These are phyloP conservation scores for Beauveria medogensis DNA, from an alignment of 2,329 filamentous ascomycete species.

Conservation along the genomic window DNA sequence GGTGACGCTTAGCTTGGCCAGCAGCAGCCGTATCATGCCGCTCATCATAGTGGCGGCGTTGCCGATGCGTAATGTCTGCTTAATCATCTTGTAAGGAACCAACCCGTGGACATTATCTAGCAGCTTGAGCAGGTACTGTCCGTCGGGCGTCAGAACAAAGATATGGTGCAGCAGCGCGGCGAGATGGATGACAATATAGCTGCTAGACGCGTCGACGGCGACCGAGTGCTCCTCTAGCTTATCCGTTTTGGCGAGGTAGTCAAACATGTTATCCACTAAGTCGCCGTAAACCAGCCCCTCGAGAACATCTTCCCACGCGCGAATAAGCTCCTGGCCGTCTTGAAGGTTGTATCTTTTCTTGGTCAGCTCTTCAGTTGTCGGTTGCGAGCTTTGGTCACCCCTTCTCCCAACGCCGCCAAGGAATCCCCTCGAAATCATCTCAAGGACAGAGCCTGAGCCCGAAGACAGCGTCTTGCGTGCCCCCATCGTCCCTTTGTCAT, in stretches of 20 bases:
- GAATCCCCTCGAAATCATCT: conserved; percentile 58
- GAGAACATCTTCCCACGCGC: conserved; percentile 60
- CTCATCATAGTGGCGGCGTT: conserved; percentile 79
- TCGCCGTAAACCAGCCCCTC: conserved; percentile 61
- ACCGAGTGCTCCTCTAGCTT: conserved; percentile 57
- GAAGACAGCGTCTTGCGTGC: conserved; percentile 68
- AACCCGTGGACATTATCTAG: conserved; percentile 62
- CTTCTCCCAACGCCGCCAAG: conserved; percentile 44
- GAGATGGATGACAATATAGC: conserved; percentile 61
- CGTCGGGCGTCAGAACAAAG: conserved; percentile 65
- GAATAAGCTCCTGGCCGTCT: conserved; percentile 51
- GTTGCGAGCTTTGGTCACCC: conserved; percentile 5
- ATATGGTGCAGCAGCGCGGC: conserved; percentile 68
- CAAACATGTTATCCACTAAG: conserved; percentile 57
- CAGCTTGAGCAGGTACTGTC: conserved; percentile 64
- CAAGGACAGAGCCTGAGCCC: conserved; percentile 59
- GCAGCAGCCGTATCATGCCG: conserved; percentile 61
- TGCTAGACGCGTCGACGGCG: conserved; percentile 54
- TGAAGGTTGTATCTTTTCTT: conserved; percentile 42
- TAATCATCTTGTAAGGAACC: conserved; percentile 62
- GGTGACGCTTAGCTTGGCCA: conserved; percentile 70
- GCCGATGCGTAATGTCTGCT: conserved; percentile 65
- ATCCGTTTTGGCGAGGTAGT: conserved; percentile 50
- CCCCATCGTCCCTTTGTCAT: conserved; percentile 69
- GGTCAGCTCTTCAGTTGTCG: conserved; percentile 12